A percentile compares a stretch with the other conserved stretches of the same genome.
These are phyloP conservation scores for Boechera stricta DNA, from an alignment of 345 rosid species.

Conservation along the genomic window DNA sequence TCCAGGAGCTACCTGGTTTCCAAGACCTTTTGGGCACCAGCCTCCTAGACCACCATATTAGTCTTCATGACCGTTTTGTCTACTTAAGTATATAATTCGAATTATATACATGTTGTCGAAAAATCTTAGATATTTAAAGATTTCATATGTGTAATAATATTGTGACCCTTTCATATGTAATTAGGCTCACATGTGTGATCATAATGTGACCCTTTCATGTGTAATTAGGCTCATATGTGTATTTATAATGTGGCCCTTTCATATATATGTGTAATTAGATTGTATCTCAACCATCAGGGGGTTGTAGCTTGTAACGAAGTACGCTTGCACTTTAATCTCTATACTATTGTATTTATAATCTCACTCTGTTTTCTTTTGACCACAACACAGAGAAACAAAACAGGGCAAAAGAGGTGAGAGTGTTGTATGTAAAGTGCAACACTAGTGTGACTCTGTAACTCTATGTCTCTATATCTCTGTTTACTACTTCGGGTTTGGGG, in stretches of 20 bases:
- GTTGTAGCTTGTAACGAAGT: background rate
- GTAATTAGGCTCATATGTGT: background rate
- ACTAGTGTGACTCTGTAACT: no score
- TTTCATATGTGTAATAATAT: background rate
- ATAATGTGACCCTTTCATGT: background rate
- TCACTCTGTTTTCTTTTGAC: no score
- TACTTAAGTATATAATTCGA: background rate
- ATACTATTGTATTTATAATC: no score
- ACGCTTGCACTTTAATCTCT: background rate
- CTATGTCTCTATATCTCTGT: no score
- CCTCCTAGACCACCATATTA: slow-evolving; percentile 35
- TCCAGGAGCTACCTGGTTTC: slow-evolving; percentile 30
- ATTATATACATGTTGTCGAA: background rate
- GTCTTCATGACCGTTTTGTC: background rate
- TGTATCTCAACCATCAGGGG: background rate
- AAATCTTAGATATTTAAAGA: background rate
- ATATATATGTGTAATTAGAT: background rate
- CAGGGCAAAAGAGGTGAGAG: no score
- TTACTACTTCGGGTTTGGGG: no score
- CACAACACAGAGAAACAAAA: no score
- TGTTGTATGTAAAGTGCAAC: no score
- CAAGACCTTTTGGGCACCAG: slow-evolving; percentile 8
- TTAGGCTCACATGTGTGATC: background rate
- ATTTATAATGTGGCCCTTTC: background rate
- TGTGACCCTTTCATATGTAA: background rate